Evolutionary conservation across 257 asterid species (phyloP).

Genomic region (Gentiana dahurica): DNA sequence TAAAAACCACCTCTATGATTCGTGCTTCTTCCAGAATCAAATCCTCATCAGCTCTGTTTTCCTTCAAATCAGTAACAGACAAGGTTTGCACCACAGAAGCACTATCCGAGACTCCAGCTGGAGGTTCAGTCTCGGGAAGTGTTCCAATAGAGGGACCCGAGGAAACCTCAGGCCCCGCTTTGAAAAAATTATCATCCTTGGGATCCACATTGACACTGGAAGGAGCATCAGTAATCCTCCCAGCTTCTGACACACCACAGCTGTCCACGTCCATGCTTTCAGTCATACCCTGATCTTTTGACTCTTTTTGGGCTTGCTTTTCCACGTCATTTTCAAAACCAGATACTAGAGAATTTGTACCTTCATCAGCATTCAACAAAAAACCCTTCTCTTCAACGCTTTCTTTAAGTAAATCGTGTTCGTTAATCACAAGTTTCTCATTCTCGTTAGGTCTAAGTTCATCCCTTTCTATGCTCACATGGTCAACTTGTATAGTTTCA

Average conservation of each 20-base stretch:
- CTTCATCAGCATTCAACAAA: conserved; percentile 21
- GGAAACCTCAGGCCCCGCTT: too few species aligned
- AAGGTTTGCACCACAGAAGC: conserved; percentile 28
- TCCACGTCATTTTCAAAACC: conserved; percentile 25
- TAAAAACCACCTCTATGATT: conserved; percentile 59
- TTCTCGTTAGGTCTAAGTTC: conserved; percentile 30
- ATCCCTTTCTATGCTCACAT: conserved; percentile 25
- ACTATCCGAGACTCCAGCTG: conserved; percentile 25
- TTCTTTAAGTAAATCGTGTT: conserved; percentile 27
- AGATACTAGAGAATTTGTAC: conserved; percentile 24
- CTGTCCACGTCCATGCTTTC: conserved; percentile 28
- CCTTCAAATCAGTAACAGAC: conserved; percentile 22
- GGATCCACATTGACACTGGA: conserved; percentile 20
- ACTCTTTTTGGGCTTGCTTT: conserved; percentile 22
- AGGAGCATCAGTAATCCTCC: conserved; percentile 16
- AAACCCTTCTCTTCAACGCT: conserved; percentile 31
- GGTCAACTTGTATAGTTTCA: conserved; percentile 24
- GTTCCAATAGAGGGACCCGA: conserved; percentile 15
- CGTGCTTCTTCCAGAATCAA: conserved; percentile 79
- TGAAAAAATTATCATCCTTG: conserved; percentile 23
- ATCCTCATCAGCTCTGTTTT: conserved; percentile 55
- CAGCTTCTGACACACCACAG: conserved; percentile 33
- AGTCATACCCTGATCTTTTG: conserved; percentile 19
- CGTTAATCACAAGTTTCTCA: conserved; percentile 22
- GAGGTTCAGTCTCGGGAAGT: conserved; percentile 24